Evolutionary conservation across 2,329 filamentous ascomycete genomes (phyloP), one percentile per base, ranked within the genome.

Genomic region (Trichophyton verrucosum): DNA sequence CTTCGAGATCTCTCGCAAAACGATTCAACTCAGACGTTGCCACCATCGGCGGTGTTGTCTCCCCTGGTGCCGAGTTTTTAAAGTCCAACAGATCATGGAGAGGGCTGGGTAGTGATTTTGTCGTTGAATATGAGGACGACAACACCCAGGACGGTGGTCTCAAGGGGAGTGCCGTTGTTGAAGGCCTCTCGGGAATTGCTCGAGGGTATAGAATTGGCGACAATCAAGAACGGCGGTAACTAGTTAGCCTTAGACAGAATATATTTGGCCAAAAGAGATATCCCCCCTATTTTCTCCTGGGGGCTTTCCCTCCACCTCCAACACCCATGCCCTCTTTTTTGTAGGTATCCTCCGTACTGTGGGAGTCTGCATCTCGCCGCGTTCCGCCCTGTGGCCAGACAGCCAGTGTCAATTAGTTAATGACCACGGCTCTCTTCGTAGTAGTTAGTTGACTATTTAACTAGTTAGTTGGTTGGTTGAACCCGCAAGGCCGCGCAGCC

Each of bases 31-130:
- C 86, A 2, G 87, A 95, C 65, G 66, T 97, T 17, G 87, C 89
- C 0, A 85, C 86, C 53, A 84, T 97, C 66, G 92, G 91, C 58
- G 90, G 91, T 5, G 83, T 92, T 0, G 80, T 87, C n/a, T 97
- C 92, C 53, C 94, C 94, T 0, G 94, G 90, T 0, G 94, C 94
- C 0, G 89, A 96, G 72, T 97, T 83, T 67, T 76, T 99, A 64
- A 82, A 86, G 36, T 88, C 86, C 2, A 83, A 91, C 68, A 78
- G 94, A 61, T 95, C 89, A 3, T 99, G 94, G 94, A 87, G 87
- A 69, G 94, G 94, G 0, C 75, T 99, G 24, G 94, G 94, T 0
- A 95, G 84, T 64, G 94, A 99, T 71, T 95, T 91, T 68, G 79
- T 81, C 62, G 78, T 83, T 62, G 75, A 74, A 65, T 83, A 82